These are phyloP conservation scores for Mucor saturninus DNA, from an alignment of 371 early-diverging fungal genomes.

Conservation along the genomic window DNA sequence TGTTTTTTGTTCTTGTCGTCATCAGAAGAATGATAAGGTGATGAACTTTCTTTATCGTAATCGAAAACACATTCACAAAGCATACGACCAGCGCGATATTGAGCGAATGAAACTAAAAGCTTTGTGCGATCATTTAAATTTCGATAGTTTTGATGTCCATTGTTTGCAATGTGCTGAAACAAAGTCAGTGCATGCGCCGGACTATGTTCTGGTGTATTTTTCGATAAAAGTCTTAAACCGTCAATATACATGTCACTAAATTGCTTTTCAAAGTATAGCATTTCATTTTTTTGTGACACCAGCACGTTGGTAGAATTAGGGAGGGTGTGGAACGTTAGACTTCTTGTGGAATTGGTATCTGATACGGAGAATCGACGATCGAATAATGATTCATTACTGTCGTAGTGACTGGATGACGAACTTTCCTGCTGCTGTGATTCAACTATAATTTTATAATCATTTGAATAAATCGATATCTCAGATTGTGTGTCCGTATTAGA, in stretches of 20 bases:
- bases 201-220: constrained; percentile 2
- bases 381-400: constrained; percentile 1
- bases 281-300: background rate
- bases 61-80: constrained; percentile 15
- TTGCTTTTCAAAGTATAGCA: constrained; percentile 4
- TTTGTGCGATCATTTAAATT: constrained; percentile 6
- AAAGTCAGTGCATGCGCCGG: constrained; percentile 17
- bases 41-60: background rate
- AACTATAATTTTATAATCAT: constrained; percentile 27
- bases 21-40: background rate
- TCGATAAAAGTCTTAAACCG: constrained; percentile 6
- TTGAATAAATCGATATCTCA: constrained; percentile 18
- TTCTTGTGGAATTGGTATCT: background rate
- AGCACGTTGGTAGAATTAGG: background rate
- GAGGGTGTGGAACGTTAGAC: background rate
- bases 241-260: constrained; percentile 11
- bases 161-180: constrained; percentile 20
- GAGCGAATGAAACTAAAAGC: constrained; percentile 23
- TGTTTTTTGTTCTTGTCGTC: constrained; percentile 6
- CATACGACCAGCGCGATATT: constrained; percentile 28
- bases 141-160: constrained; percentile 14
- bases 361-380: constrained; percentile 8
- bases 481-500: constrained; percentile 24
- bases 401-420: background rate
- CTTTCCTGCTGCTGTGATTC: constrained; percentile 4